Evolutionary conservation across 176 grass and related monocot genomes (phyloP).

Genomic region (Poa annua): DNA sequence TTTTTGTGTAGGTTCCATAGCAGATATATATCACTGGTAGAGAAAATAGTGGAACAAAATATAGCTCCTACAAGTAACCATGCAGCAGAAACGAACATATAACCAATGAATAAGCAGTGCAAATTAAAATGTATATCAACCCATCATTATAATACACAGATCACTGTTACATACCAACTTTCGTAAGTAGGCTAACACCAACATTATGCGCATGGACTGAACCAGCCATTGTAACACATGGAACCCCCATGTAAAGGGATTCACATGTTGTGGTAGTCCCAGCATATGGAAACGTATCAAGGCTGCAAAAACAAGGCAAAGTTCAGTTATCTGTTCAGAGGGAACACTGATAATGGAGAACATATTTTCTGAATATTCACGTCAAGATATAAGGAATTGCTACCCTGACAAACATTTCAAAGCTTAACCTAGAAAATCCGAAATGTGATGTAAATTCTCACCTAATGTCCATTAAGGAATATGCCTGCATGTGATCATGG

Average conservation of each 20-base stretch:
- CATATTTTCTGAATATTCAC: slow-evolving; percentile 6
- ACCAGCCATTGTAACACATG: slow-evolving; percentile 98
- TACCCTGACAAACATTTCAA: neutral
- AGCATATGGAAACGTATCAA: slow-evolving; percentile 99
- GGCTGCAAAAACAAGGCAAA: slow-evolving; percentile 54
- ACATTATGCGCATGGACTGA: slow-evolving; percentile 99
- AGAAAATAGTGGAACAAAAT: neutral
- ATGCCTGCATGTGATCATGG: slow-evolving; percentile 99
- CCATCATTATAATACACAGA: neutral
- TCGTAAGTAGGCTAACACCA: slow-evolving; percentile 91
- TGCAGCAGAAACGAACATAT: neutral
- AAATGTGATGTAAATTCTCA: slow-evolving; percentile 32
- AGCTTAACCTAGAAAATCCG: slow-evolving; percentile 13
- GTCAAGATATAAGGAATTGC: neutral
- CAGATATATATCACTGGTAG: neutral
- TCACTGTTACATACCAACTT: slow-evolving; percentile 67
- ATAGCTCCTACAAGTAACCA: slow-evolving; percentile 19
- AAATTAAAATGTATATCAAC: neutral
- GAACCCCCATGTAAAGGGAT: slow-evolving; percentile 98
- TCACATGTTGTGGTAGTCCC: slow-evolving; percentile 98
- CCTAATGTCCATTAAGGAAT: slow-evolving; percentile 99
- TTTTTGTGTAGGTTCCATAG: neutral
- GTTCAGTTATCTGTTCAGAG: slow-evolving; percentile 24
- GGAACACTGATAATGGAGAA: slow-evolving; percentile 16
- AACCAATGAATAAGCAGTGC: slow-evolving; percentile 8